Base-by-base conservation (phyloP, 1,284 basidiomycete genomes). In the Microbotryum scabiosae region DNA sequence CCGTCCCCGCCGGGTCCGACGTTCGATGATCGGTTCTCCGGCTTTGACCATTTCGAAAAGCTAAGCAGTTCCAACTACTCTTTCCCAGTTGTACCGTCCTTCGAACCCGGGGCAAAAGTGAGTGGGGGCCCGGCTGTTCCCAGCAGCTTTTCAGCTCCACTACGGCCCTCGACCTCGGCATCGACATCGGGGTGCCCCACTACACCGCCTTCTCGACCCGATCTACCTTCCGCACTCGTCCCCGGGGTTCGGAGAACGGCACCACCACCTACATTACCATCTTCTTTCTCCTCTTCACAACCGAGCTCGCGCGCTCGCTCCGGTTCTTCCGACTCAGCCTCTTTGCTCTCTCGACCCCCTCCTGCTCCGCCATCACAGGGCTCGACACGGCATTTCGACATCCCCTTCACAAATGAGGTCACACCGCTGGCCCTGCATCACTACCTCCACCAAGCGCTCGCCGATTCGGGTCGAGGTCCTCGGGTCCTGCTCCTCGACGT, bases 401-500 rank as follows among this genome's bases (percentile, higher is more conserved):
- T 84, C 46, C 81, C 82, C 0, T 75, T 77, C 41, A 79, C 82
- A 9, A 85, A 82, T 66, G 79, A 82, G 4, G 80, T 86, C 28
- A 78, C 78, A 51, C 84, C 88, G 3, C 79, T 78, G 58, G 81
- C 82, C 16, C 74, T 94, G 36, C 76, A 80, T 54, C 76, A 79
- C 2, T 90, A 85, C 72, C 76, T 87, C 64, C 67, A 80, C 54
- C 73, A 70, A 2, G 77, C 82, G 21, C 77, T 84, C 66, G 84
- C 84, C 55, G 81, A 62, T 20, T 44, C 50, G 14, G 61, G 65
- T 0, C 45, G 51, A 10, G 65, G 61, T 0, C 67, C 68, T 7
- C 45, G 66, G 2, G 63, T 91, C 7, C 78, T 97, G 6, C 72
- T 97, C 18, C 78, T 97, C 26, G 93, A 97, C 74, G 82, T 94